Conservation (phyloP, 2,329 filamentous ascomycete species). For the Colletotrichum ledebouriae region DNA sequence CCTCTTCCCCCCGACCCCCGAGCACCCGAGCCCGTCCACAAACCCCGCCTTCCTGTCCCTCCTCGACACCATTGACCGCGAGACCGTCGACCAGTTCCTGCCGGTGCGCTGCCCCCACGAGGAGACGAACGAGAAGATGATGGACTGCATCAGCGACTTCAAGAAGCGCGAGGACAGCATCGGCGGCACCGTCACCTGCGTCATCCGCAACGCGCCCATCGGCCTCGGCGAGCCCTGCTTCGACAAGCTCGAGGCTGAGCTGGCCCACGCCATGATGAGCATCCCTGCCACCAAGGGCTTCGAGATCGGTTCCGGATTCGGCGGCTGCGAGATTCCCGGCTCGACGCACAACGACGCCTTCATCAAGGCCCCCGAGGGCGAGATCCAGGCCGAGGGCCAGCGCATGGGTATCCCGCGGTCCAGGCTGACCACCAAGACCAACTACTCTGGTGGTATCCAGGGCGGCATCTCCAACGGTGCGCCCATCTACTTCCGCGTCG, state of each 20-base stretch:
- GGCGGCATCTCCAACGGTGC: conserved; percentile 96
- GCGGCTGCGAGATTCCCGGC: conserved; percentile 86
- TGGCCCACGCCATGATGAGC: conserved; percentile 94
- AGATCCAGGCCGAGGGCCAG: conserved; percentile 51
- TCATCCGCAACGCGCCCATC: conserved; percentile 86
- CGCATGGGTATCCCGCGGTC: conserved; percentile 64
- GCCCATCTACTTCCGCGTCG: conserved; percentile 93
- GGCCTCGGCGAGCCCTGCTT: conserved; percentile 95
- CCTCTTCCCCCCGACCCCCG: conserved; percentile 79
- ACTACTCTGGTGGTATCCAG: conserved; percentile 95
- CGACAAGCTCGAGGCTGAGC: conserved; percentile 92
- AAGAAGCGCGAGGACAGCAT: conserved; percentile 88
- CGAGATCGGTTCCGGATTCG: conserved; percentile 94
- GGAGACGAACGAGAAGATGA: conserved; percentile 77
- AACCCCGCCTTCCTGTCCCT: conserved; percentile 86
- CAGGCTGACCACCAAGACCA: conserved; percentile 86
- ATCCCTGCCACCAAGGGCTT: conserved; percentile 97
- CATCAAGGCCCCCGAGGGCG: conserved; percentile 65
- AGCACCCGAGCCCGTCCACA: conserved; percentile 76
- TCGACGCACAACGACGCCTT: conserved; percentile 95
- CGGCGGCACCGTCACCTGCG: conserved; percentile 93
- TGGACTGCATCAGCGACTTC: conserved; percentile 81
- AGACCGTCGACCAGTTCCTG: conserved; percentile 84
- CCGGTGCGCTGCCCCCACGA: conserved; percentile 88
- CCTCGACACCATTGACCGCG: conserved; percentile 78